These are phyloP conservation scores for Raphanus hybrid DNA, from an alignment of 441 rosid genomes.

Conservation along the genomic window DNA sequence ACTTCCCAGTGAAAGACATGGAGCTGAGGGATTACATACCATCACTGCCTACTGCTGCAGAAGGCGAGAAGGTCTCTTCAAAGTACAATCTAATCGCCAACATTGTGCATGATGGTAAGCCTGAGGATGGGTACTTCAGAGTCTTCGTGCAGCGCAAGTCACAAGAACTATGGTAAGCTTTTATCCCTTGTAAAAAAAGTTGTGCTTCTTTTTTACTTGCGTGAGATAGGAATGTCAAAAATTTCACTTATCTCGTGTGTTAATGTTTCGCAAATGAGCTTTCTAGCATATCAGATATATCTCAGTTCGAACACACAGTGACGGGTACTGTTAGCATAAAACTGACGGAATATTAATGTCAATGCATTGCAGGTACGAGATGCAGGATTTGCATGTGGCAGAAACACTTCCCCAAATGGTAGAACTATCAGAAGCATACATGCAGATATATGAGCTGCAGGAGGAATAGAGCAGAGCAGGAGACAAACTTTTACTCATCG, in stretches of 20 bases:
- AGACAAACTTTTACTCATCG: slow-evolving; percentile 4
- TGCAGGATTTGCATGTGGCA: slow-evolving; percentile 95
- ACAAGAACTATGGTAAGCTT: slow-evolving; percentile 81
- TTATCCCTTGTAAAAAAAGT: background rate
- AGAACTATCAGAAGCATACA: slow-evolving; percentile 87
- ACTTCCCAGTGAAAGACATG: slow-evolving; percentile 95
- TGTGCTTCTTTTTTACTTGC: background rate
- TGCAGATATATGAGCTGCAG: slow-evolving; percentile 98
- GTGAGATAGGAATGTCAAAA: background rate
- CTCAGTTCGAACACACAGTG: background rate
- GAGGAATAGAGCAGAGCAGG: slow-evolving; percentile 41
- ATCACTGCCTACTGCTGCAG: slow-evolving; percentile 68
- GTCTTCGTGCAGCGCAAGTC: slow-evolving; percentile 96
- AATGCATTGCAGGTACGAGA: slow-evolving; percentile 73
- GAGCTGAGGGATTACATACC: slow-evolving; percentile 96
- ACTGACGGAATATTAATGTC: background rate
- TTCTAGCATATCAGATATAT: background rate
- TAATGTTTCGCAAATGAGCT: background rate
- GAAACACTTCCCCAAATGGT: slow-evolving; percentile 98
- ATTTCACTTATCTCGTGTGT: background rate
- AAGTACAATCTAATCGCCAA: slow-evolving; percentile 94
- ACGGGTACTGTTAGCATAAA: background rate
- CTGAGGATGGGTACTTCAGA: slow-evolving; percentile 84
- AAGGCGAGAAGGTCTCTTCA: slow-evolving; percentile 60
- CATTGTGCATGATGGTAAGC: slow-evolving; percentile 94